phyloP scores from a whole-genome alignment of 2,329 filamentous ascomycete genomes.

The Penicillium polonicum region DNA sequence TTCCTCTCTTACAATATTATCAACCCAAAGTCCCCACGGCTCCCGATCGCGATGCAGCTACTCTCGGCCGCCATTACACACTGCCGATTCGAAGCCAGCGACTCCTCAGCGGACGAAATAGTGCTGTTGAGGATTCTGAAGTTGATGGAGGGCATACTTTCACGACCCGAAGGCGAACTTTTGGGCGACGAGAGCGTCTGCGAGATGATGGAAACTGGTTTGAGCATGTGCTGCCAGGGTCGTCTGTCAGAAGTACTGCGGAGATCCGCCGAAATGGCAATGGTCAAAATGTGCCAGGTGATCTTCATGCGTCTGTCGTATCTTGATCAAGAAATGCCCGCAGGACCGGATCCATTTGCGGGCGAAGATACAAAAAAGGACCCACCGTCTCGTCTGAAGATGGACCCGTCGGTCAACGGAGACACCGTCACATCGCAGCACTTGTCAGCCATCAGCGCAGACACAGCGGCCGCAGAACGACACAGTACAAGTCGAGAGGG shows the following conservation, averaged over 20 bases:
- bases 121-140: constrained; percentile 92
- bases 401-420: constrained; percentile 74
- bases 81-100: constrained; percentile 94
- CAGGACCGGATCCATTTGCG: constrained; percentile 65
- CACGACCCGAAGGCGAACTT: constrained; percentile 84
- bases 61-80: constrained; percentile 94
- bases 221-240: constrained; percentile 95
- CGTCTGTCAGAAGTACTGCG: constrained; percentile 87
- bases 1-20: constrained; percentile 96
- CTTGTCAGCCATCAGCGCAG: constrained; percentile 41
- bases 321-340: constrained; percentile 71
- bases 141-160: constrained; percentile 98
- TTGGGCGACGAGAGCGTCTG: constrained; percentile 98
- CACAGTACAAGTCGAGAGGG: constrained; percentile 36
- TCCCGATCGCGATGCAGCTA: constrained; percentile 89
- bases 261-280: constrained; percentile 89
- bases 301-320: constrained; percentile 93
- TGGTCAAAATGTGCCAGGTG: constrained; percentile 99
- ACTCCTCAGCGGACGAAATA: constrained; percentile 91
- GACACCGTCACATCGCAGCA: constrained; percentile 58
- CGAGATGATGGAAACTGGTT: constrained; percentile 97
- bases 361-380: constrained; percentile 51
- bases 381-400: constrained; percentile 74
- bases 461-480: constrained; percentile 36
- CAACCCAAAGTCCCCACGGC: constrained; percentile 76